These are phyloP conservation scores for Coelastrella sp. DNA, from an alignment of 139 green algal species.

Conservation along the genomic window DNA sequence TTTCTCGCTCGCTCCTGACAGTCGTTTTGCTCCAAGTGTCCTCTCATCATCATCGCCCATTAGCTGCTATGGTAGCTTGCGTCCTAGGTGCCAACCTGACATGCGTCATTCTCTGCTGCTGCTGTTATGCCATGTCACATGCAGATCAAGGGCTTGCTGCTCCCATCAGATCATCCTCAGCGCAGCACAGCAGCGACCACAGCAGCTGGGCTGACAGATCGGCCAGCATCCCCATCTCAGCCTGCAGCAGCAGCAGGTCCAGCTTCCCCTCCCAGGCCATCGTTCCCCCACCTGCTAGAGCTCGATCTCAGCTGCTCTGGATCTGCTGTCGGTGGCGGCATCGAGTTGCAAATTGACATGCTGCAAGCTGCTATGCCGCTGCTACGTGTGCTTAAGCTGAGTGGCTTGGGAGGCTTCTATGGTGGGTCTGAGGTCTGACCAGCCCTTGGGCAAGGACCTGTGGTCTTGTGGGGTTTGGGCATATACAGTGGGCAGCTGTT, in stretches of 20 bases:
- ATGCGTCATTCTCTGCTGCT: too few relatives aligned
- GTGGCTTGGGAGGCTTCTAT: constrained; percentile 17
- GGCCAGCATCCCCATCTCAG: neutral
- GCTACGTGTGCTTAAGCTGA: constrained; percentile 27
- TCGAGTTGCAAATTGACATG: neutral
- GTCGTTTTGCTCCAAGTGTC: too few relatives aligned
- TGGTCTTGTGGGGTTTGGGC: neutral
- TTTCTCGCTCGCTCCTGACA: too few relatives aligned
- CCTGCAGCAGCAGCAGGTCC: neutral
- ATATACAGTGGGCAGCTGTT: too few relatives aligned
- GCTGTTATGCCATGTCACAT: too few relatives aligned
- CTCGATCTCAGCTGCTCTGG: constrained; percentile 8
- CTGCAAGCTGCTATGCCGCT: constrained; percentile 29
- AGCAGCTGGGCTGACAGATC: neutral
- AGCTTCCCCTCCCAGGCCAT: neutral
- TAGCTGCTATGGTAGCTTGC: too few relatives aligned
- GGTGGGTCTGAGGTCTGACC: constrained; percentile 9
- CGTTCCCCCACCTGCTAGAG: neutral
- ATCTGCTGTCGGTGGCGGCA: neutral
- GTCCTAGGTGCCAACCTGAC: too few relatives aligned
- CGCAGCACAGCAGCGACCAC: neutral
- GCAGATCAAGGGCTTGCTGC: neutral
- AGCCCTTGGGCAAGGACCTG: neutral
- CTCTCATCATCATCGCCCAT: too few relatives aligned
- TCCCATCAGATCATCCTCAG: neutral